Evolutionary conservation across 2,329 filamentous ascomycete genomes (phyloP).

Genomic region (Sporothrix humicola): DNA sequence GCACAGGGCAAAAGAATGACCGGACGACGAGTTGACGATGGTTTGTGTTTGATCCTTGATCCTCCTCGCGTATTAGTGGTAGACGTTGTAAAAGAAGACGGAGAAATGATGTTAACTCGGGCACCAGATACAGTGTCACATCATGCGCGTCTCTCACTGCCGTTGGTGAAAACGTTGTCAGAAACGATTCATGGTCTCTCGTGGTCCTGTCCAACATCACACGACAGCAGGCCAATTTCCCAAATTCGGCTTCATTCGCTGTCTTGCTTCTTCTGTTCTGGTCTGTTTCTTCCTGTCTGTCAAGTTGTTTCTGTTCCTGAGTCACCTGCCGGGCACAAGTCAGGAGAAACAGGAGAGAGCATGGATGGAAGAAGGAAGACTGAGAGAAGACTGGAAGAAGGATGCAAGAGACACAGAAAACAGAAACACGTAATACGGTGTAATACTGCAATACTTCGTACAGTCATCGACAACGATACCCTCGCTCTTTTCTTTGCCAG

Average conservation of each 20-base stretch:
- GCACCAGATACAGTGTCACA: neutral
- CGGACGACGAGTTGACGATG: neutral
- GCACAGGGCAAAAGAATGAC: neutral
- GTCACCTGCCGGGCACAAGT: neutral
- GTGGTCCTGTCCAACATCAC: slow-evolving; percentile 20
- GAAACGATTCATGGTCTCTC: neutral
- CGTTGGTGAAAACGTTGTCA: neutral
- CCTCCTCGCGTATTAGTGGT: slow-evolving; percentile 13
- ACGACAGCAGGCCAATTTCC: slow-evolving; percentile 10
- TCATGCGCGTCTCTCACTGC: slow-evolving; percentile 1
- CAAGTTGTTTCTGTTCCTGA: slow-evolving; percentile 6
- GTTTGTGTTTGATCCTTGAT: slow-evolving; percentile 3
- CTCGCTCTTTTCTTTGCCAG: neutral
- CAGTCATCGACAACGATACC: too few species aligned
- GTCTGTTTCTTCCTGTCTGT: neutral
- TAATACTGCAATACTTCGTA: too few species aligned
- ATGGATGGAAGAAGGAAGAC: neutral
- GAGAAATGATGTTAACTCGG: neutral
- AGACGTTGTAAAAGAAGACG: neutral
- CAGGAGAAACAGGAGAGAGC: neutral
- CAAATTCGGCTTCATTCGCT: slow-evolving; percentile 14
- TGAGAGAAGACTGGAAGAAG: neutral
- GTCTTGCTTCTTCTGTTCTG: neutral
- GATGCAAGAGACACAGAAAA: neutral
- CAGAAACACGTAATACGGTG: neutral